Percentiles rank a stretch among this genome's conserved stretches.
Evolutionary conservation across 2,329 filamentous ascomycete species (phyloP).

Genomic region (Neonectria magnoliae): DNA sequence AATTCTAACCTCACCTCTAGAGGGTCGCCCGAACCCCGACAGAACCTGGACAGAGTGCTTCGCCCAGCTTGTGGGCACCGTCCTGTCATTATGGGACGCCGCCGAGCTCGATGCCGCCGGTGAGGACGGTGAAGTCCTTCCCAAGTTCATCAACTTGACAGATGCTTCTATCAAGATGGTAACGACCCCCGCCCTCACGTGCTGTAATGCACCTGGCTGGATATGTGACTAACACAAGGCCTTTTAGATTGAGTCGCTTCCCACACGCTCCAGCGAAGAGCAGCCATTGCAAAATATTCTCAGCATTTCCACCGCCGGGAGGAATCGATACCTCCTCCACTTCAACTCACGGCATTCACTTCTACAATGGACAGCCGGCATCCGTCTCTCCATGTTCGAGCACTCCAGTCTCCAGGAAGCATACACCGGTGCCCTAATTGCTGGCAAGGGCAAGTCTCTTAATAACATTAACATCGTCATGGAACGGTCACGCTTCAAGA

Average conservation of each 20-base stretch:
- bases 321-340: constrained; percentile 94
- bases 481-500: constrained; percentile 78
- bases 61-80: constrained; percentile 93
- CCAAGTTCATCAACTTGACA: constrained; percentile 95
- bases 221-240: constrained; percentile 30
- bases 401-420: constrained; percentile 93
- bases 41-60: constrained; percentile 97
- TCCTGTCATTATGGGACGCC: constrained; percentile 95
- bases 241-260: constrained; percentile 83
- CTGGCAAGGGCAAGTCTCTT: constrained; percentile 87
- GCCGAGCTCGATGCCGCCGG: constrained; percentile 88
- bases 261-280: constrained; percentile 79
- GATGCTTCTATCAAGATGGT: constrained; percentile 99
- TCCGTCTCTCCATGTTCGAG: constrained; percentile 93
- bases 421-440: constrained; percentile 94
- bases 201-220: neutral
- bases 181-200: constrained; percentile 39
- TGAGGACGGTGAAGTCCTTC: constrained; percentile 84
- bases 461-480: constrained; percentile 94
- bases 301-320: constrained; percentile 93
- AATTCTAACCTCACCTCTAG: constrained; percentile 55
- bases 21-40: constrained; percentile 86
- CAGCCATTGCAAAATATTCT: constrained; percentile 93
- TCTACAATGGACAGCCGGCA: constrained; percentile 94
- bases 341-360: constrained; percentile 95